These are phyloP conservation scores for Coniochaeta sp. DNA, from an alignment of 2,329 filamentous ascomycete species.

Conservation along the genomic window DNA sequence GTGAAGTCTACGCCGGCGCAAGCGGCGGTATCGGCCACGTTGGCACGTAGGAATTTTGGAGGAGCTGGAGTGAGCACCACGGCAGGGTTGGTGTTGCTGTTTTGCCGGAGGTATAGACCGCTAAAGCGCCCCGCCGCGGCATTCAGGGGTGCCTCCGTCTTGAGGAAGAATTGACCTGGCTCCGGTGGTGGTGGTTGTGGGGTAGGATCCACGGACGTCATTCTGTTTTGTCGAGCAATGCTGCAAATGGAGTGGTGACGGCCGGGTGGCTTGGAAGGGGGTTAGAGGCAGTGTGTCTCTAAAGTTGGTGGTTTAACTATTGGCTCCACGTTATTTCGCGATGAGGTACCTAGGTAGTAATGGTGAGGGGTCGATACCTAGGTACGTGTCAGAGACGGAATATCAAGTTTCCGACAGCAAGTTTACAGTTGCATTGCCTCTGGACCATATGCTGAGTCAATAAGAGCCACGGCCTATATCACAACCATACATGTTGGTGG, in stretches of 20 bases:
- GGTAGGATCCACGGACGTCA: background rate
- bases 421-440: no score
- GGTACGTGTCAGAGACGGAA: no score
- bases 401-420: no score
- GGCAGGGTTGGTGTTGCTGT: constrained; percentile 3
- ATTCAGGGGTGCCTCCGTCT: background rate
- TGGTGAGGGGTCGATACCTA: no score
- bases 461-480: no score
- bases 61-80: background rate
- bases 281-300: no score
- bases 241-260: background rate
- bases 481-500: no score
- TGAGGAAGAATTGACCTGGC: constrained; percentile 4
- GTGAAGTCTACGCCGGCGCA: constrained; percentile 1
- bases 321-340: no score
- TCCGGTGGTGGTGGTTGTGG: background rate
- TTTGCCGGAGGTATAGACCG: constrained; percentile 1
- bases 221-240: background rate
- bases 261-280: no score
- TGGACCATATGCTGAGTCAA: no score
- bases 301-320: no score
- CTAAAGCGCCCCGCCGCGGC: background rate
- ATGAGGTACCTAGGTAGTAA: no score
- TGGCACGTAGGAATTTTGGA: constrained; percentile 2
- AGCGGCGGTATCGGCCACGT: background rate